Evolutionary conservation across 73 alveolate genomes (phyloP), one percentile per base, ranked within the genome.

Genomic region (Breviolum minutum): DNA sequence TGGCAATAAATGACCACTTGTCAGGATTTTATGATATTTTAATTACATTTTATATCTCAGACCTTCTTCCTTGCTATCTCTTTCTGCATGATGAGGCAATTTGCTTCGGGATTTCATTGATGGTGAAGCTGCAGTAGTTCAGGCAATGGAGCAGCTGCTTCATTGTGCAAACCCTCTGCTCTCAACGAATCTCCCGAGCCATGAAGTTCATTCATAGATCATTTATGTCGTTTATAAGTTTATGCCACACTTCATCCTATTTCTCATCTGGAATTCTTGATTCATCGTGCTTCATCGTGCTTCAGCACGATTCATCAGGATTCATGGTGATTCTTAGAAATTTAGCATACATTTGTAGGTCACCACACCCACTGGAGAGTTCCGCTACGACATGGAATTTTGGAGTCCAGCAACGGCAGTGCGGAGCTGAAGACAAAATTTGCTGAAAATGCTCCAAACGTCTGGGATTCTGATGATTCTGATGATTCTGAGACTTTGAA

Each of bases 101-200:
- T 71, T 94, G 30, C 29, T 94, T 61, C 99, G 99, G 30, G 99
- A 94, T 74, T 64, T 62, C 71, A 77, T 93, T 54, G 98, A 93
- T 60, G 98, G 98, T 26, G 98, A 93, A 66, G 82, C 90, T 5
- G 89, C 91, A 12, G 98, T 77, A 9, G 98, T 93, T 19, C 92
- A 93, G 98, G 98, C 96, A 29, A 40, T 40, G 54, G 54, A 40
- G 54, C 54, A 40, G 54, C 3, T 40, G 54, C 54, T 40, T 40
- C 54, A 40, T 40, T 40, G 54, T 40, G 6, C 24, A 16, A 14
- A 40, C 71, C 32, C 48, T 30, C 85, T 26, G 16, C 48, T 29
- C 29, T 81, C 63, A 16, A 20, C 14, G 13, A 26, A 66, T 32
- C 5, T 17, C 11, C 71, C 17, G 17, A 22, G 77, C 54, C 54